Evolutionary conservation across 345 rosid species (phyloP), one percentile per base, ranked within the genome.

Genomic region (Eucalyptus victrix): DNA sequence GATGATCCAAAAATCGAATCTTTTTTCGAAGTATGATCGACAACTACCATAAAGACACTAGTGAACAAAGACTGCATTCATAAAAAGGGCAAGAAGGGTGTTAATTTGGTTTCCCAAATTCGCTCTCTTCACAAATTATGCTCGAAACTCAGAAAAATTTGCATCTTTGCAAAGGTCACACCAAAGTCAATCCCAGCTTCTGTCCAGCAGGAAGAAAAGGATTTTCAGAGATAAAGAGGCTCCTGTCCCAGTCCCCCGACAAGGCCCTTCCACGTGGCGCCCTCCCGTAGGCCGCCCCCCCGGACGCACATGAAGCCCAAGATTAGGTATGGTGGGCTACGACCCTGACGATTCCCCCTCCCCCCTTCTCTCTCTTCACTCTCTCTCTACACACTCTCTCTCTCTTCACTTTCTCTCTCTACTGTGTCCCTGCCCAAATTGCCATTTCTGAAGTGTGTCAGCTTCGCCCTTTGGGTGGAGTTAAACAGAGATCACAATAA

Each of bases 381-480:
- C 47, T 76, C 30, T 76, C 47, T 40, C 76, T 65, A 23, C 62
- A 56, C 81, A 5, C 83, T 76, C 6, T 72, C 81, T 72, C 83
- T 72, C 45, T 34, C 81, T 72, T 1, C 44, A 18, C 30, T 53
- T 53, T 53, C 58, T 58, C 76, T 65, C 47, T 40, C 47, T 40
- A 19, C 85, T 76, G 85, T 76, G 28, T 9, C 16, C 69, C n/a
- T 37, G 47, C 47, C 85, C 85, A 40, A 76, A 40, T 76, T 76
- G 85, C 85, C 47, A 76, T 76, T 37, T 76, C 85, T 76, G 85
- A 72, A 62, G 85, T 6, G 85, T 76, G 85, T 76, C 85, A 76
- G 85, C 85, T 76, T 76, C 85, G 44, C 85, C 47, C 85, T 76
- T 76, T 76, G 85, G 85, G 85, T 76, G 85, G 85, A 76, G 85